These are phyloP conservation scores for Helminthosporium solani DNA, from an alignment of 2,329 filamentous ascomycete genomes.

Conservation along the genomic window DNA sequence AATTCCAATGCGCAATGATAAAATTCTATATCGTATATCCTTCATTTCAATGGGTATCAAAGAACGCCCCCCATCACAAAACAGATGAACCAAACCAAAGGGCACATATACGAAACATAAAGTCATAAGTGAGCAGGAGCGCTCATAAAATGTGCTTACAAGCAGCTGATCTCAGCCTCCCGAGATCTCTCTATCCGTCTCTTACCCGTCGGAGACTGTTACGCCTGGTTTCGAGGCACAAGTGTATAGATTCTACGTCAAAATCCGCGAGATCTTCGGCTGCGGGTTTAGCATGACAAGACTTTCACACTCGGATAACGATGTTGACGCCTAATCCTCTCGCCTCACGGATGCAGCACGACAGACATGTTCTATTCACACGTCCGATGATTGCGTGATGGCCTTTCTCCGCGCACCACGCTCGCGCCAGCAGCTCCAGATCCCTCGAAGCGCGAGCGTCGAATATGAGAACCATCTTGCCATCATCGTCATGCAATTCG, in stretches of 20 bases:
- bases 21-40: too few relatives aligned
- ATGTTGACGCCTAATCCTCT: constrained; percentile 69
- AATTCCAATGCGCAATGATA: too few relatives aligned
- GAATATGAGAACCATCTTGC: constrained; percentile 42
- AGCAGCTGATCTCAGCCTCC: background rate
- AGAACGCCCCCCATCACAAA: background rate
- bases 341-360: constrained; percentile 74
- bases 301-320: constrained; percentile 50
- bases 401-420: constrained; percentile 71
- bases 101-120: constrained; percentile 8
- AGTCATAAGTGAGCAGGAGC: background rate
- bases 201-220: too few relatives aligned
- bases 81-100: constrained; percentile 2
- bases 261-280: too few relatives aligned
- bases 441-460: constrained; percentile 61
- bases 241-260: too few relatives aligned
- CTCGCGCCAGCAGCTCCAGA: constrained; percentile 69
- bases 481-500: constrained; percentile 17
- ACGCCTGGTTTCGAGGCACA: too few relatives aligned
- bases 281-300: too few relatives aligned
- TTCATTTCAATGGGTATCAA: constrained; percentile 1
- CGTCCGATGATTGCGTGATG: constrained; percentile 73
- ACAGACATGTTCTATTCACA: constrained; percentile 66
- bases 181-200: too few relatives aligned
- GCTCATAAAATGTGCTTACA: background rate